Conservation (phyloP, 345 rosid genomes). For the Eucalyptus curtisii region DNA sequence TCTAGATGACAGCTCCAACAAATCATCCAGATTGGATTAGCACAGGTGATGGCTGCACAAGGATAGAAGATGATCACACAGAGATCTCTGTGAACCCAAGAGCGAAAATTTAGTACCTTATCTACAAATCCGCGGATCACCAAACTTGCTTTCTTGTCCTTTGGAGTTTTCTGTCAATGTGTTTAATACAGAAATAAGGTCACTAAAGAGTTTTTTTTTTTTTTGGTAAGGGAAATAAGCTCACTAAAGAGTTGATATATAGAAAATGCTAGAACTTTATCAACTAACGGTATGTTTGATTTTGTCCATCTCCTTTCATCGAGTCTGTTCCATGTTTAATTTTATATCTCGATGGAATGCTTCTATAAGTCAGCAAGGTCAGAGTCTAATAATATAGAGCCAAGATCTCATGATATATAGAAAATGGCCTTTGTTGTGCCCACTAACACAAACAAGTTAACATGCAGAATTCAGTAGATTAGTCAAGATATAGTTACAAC, state of each 20-base stretch:
- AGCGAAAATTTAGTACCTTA: conserved; percentile 33
- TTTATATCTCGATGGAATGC: not conserved
- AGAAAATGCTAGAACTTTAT: not conserved
- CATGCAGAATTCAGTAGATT: not conserved
- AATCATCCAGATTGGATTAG: not conserved
- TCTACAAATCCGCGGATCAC: conserved; percentile 91
- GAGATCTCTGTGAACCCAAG: not conserved
- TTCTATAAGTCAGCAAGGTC: not conserved
- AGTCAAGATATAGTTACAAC: not conserved
- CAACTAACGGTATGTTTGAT: not conserved
- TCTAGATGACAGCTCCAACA: not conserved
- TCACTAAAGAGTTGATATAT: not conserved
- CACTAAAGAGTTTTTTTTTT: too few species aligned
- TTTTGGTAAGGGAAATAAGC: too few species aligned
- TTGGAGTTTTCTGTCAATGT: conserved; percentile 78
- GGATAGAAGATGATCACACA: not conserved
- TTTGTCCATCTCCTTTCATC: not conserved
- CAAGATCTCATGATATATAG: not conserved
- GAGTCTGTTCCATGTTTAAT: not conserved
- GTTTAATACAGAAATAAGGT: not conserved
- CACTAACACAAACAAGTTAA: not conserved
- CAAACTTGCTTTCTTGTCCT: conserved; percentile 90
- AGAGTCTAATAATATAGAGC: not conserved
- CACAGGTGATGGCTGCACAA: not conserved
- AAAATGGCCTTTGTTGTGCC: not conserved